These are phyloP conservation scores for Phialophora chinensis DNA, from an alignment of 2,329 filamentous ascomycete genomes.

Conservation along the genomic window DNA sequence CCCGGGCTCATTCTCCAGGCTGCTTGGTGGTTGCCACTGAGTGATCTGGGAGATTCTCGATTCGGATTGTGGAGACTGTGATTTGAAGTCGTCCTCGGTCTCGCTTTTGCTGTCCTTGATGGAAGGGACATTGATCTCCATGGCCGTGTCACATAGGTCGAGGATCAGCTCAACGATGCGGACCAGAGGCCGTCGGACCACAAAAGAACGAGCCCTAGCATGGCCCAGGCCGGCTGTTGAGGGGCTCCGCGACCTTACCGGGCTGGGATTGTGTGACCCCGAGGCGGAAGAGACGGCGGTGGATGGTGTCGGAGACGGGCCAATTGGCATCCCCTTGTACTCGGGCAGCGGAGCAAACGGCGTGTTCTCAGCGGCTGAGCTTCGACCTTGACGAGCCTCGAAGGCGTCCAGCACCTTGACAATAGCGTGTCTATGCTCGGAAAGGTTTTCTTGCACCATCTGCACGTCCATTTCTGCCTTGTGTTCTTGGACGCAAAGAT, in stretches of 20 bases:
- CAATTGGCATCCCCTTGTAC: slow-evolving; percentile 83
- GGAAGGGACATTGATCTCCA: slow-evolving; percentile 92
- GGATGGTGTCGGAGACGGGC: slow-evolving; percentile 68
- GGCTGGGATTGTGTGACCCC: slow-evolving; percentile 66
- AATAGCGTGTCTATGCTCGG: slow-evolving; percentile 90
- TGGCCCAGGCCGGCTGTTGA: slow-evolving; percentile 70
- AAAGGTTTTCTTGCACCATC: slow-evolving; percentile 87
- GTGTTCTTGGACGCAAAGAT: slow-evolving; percentile 93
- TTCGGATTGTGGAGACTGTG: slow-evolving; percentile 94
- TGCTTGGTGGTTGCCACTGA: slow-evolving; percentile 95
- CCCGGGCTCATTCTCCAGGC: slow-evolving; percentile 89
- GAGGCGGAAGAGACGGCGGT: slow-evolving; percentile 72
- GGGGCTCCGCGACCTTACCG: slow-evolving; percentile 66
- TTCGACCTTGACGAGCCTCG: slow-evolving; percentile 75
- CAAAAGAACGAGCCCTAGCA: slow-evolving; percentile 91
- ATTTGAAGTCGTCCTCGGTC: slow-evolving; percentile 76
- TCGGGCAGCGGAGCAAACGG: slow-evolving; percentile 63
- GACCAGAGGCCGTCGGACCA: slow-evolving; percentile 83
- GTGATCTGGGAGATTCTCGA: slow-evolving; percentile 91
- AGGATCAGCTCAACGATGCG: slow-evolving; percentile 93
- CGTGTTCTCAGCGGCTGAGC: slow-evolving; percentile 59
- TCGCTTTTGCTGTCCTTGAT: slow-evolving; percentile 79
- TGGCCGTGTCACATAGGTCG: slow-evolving; percentile 91
- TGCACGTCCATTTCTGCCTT: slow-evolving; percentile 97
- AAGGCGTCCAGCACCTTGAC: slow-evolving; percentile 93